These are phyloP conservation scores for Solanum pinnatisectum DNA, from an alignment of 257 asterid genomes.

Conservation along the genomic window DNA sequence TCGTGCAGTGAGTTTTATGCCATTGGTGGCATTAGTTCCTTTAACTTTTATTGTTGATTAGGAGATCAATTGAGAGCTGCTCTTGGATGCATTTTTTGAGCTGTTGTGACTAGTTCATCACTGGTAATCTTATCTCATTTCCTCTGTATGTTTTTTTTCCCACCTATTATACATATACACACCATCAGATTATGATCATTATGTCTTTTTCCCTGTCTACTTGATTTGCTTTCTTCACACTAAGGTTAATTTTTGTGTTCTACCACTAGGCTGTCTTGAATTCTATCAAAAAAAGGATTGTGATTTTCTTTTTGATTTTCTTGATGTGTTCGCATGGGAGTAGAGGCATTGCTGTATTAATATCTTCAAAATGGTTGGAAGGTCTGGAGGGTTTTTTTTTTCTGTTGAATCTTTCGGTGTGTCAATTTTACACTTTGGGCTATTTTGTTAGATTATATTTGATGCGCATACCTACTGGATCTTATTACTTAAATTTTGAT, in stretches of 20 bases:
- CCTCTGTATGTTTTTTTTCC: neutral
- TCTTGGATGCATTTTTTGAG: neutral
- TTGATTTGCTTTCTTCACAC: neutral
- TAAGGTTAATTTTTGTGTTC: neutral
- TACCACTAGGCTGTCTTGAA: neutral
- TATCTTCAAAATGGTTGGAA: neutral
- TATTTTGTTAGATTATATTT: neutral
- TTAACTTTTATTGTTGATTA: neutral
- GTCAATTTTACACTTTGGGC: neutral
- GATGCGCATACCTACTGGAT: neutral
- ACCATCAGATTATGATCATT: neutral
- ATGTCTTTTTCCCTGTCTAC: neutral
- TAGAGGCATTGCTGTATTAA: neutral
- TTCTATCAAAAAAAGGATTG: neutral
- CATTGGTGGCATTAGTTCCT: neutral
- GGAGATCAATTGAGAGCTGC: neutral
- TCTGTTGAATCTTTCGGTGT: neutral
- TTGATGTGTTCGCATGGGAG: neutral
- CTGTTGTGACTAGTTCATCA: neutral
- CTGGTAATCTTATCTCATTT: neutral
- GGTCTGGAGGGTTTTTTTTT: neutral
- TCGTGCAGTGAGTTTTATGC: neutral
- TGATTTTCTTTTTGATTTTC: neutral
- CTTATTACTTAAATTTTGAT: neutral
- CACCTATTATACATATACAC: neutral